Conservation (phyloP, 495 filamentous ascomycete genomes). For the Penicillium nucicola region DNA sequence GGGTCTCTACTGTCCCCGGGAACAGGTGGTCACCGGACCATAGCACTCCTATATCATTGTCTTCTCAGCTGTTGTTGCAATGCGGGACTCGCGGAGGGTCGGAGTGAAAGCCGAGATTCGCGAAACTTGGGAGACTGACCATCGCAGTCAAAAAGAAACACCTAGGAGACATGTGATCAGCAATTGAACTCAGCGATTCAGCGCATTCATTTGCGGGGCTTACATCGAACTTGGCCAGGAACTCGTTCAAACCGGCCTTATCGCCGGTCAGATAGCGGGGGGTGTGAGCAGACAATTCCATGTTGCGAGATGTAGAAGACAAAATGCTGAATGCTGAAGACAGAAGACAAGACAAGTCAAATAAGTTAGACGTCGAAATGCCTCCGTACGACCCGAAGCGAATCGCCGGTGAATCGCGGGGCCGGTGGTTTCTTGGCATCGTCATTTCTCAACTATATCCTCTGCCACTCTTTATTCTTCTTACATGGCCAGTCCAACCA, state of each 20-base stretch:
- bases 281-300: slow-evolving; percentile 22
- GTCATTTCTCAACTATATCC: neutral
- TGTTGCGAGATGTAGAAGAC: neutral
- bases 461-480: too few species aligned
- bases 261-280: slow-evolving; percentile 83
- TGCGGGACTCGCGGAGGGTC: neutral
- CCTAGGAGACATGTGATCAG: slow-evolving; percentile 44
- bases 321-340: neutral
- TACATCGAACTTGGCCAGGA: slow-evolving; percentile 89
- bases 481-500: slow-evolving; percentile 31
- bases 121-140: slow-evolving; percentile 52
- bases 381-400: neutral
- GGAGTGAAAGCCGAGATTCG: slow-evolving; percentile 11
- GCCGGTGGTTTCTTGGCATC: neutral
- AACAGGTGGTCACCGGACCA: slow-evolving; percentile 94
- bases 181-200: neutral
- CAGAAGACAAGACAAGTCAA: neutral
- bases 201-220: slow-evolving; percentile 31
- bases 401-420: slow-evolving; percentile 8
- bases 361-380: neutral
- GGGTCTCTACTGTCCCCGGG: slow-evolving; percentile 74
- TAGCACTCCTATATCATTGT: slow-evolving; percentile 67
- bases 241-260: slow-evolving; percentile 67
- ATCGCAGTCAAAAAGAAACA: slow-evolving; percentile 96
- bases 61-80: slow-evolving; percentile 22